Percentiles rank a stretch among this genome's conserved stretches.
Evolutionary conservation across 441 rosid genomes (phyloP).

Genomic region (Viola pubescens): DNA sequence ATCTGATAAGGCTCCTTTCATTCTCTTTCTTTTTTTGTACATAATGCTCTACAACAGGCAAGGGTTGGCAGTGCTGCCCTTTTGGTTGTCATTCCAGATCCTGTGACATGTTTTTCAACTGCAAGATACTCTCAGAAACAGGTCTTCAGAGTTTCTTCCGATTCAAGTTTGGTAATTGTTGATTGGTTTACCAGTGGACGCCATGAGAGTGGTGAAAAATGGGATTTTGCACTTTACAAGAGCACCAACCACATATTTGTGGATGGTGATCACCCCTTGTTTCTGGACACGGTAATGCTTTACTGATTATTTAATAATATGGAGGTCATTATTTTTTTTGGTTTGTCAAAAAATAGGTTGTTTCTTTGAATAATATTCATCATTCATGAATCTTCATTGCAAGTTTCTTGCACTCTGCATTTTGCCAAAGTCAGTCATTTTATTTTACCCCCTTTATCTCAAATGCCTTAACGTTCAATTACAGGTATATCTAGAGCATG

Average conservation of each 20-base stretch:
- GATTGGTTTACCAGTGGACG: conserved; percentile 98
- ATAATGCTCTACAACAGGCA: conserved; percentile 53
- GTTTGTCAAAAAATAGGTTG: neutral
- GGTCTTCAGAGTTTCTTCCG: conserved; percentile 50
- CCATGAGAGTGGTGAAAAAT: conserved; percentile 82
- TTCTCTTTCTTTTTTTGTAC: too few relatives aligned
- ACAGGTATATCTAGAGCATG: conserved; percentile 70
- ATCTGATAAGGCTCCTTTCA: conserved; percentile 6
- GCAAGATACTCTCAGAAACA: conserved; percentile 89
- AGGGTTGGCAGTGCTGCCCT: conserved; percentile 60
- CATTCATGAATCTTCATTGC: neutral
- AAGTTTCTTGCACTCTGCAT: too few relatives aligned
- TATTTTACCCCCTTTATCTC: neutral
- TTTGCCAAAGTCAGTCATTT: neutral
- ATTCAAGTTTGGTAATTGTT: conserved; percentile 68
- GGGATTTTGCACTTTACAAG: conserved; percentile 78
- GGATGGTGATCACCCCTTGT: conserved; percentile 54
- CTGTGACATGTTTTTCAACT: conserved; percentile 86
- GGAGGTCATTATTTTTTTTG: neutral
- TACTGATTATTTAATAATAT: neutral
- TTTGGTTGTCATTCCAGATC: conserved; percentile 79
- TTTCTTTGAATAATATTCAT: neutral
- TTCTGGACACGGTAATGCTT: conserved; percentile 66
- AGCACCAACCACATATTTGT: conserved; percentile 73
- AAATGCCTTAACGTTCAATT: conserved; percentile 9